Conservation (phyloP, 805 yeast species). For the Lipomyces spencermartinsiae region DNA sequence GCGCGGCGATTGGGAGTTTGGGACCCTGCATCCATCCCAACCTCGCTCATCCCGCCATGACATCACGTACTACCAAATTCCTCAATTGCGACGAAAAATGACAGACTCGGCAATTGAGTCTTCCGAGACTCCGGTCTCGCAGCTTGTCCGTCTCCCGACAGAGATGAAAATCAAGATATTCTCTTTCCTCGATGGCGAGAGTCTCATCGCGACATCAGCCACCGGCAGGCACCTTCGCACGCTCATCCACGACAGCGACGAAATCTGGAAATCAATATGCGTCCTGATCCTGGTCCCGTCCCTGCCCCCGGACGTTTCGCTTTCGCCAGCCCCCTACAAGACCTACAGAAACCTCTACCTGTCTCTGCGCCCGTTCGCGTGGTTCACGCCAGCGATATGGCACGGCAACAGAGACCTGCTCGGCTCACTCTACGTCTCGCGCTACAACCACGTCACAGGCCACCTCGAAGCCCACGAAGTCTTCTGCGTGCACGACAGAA, state of each 20-base stretch:
- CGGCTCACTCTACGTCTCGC: conserved; percentile 40
- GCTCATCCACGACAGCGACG: conserved; percentile 26
- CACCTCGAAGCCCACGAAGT: conserved; percentile 37
- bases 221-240: conserved; percentile 34
- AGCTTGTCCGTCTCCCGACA: conserved; percentile 26
- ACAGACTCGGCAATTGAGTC: background rate
- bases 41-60: no score
- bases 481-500: conserved; percentile 19
- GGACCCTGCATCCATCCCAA: no score
- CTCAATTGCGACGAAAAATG: background rate
- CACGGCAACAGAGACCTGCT: conserved; percentile 40
- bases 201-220: conserved; percentile 27
- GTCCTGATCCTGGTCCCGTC: conserved; percentile 23
- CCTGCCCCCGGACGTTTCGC: conserved; percentile 9
- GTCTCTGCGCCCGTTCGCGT: conserved; percentile 35
- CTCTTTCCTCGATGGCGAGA: conserved; percentile 29
- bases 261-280: conserved; percentile 38
- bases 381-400: conserved; percentile 44
- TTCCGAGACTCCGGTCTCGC: background rate
- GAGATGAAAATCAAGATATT: conserved; percentile 36
- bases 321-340: conserved; percentile 36
- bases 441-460: conserved; percentile 37
- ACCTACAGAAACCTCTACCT: conserved; percentile 31
- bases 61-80: no score
- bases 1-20: no score